Conservation (phyloP, 257 asterid species). For the Nicotiana obtusifolia region DNA sequence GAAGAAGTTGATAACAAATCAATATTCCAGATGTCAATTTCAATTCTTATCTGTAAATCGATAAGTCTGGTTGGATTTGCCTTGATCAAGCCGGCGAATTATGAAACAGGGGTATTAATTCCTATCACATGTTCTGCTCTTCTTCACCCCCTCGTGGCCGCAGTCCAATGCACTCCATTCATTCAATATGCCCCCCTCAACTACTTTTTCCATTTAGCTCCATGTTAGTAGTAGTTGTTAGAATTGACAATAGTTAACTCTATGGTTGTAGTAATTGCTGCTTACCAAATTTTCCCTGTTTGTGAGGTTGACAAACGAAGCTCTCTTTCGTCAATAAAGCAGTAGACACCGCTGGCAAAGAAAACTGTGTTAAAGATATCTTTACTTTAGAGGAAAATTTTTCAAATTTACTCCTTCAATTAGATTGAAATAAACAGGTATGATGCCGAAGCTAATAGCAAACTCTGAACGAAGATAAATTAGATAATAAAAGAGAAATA, state of each 20-base stretch:
- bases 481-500: too few relatives aligned
- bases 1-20: not conserved
- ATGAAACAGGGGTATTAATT: not conserved
- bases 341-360: not conserved
- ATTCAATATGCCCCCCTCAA: conserved; percentile 8
- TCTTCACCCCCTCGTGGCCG: not conserved
- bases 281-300: not conserved
- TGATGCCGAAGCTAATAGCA: too few relatives aligned
- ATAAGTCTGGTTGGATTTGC: not conserved
- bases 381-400: not conserved
- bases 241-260: not conserved
- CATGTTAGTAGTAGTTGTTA: not conserved
- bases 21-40: not conserved
- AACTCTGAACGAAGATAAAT: too few relatives aligned
- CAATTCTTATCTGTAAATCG: not conserved
- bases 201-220: conserved; percentile 1
- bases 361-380: not conserved
- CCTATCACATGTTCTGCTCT: conserved; percentile 8
- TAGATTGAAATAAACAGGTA: too few relatives aligned
- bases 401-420: not conserved
- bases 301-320: conserved; percentile 2
- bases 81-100: not conserved
- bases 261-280: not conserved
- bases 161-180: conserved; percentile 3
- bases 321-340: not conserved